phyloP scores from a whole-genome alignment of 441 rosid species.

The Viola pubescens region DNA sequence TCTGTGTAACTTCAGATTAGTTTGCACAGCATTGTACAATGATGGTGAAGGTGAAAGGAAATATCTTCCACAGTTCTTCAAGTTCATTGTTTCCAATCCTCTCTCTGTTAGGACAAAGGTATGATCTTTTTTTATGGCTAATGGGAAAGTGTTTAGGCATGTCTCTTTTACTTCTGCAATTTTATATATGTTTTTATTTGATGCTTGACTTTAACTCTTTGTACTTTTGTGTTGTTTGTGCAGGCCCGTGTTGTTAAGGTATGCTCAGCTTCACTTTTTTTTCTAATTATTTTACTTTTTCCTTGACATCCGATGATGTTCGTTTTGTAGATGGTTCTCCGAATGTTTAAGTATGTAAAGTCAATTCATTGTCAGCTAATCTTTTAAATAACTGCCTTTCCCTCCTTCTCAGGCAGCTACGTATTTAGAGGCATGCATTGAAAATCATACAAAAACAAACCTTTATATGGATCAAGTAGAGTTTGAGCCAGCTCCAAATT shows the following conservation, averaged over 20 bases:
- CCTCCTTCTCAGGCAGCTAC: slow-evolving; percentile 66
- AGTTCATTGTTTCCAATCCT: slow-evolving; percentile 82
- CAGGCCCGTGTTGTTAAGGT: slow-evolving; percentile 95
- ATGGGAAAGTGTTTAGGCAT: not conserved
- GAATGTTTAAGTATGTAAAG: too few relatives aligned
- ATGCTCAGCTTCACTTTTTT: slow-evolving; percentile 27
- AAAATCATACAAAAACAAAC: slow-evolving; percentile 86
- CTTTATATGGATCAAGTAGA: slow-evolving; percentile 98
- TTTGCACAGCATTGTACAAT: slow-evolving; percentile 81
- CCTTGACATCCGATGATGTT: not conserved
- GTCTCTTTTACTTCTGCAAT: not conserved
- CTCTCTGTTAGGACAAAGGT: slow-evolving; percentile 96
- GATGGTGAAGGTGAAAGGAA: slow-evolving; percentile 87
- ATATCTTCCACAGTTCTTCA: slow-evolving; percentile 95
- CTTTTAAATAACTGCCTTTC: not conserved
- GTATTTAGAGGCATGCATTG: slow-evolving; percentile 88
- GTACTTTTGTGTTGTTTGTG: slow-evolving; percentile 20
- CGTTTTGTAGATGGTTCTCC: too few relatives aligned
- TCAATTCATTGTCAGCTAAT: too few relatives aligned
- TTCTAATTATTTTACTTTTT: not conserved
- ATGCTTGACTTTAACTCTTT: slow-evolving; percentile 4
- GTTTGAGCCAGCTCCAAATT: slow-evolving; percentile 84
- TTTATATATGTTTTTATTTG: slow-evolving; percentile 1
- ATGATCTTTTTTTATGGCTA: not conserved
- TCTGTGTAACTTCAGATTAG: slow-evolving; percentile 48